phyloP scores from a whole-genome alignment of 1,284 basidiomycete species.

The Naganishia liquefaciens region DNA sequence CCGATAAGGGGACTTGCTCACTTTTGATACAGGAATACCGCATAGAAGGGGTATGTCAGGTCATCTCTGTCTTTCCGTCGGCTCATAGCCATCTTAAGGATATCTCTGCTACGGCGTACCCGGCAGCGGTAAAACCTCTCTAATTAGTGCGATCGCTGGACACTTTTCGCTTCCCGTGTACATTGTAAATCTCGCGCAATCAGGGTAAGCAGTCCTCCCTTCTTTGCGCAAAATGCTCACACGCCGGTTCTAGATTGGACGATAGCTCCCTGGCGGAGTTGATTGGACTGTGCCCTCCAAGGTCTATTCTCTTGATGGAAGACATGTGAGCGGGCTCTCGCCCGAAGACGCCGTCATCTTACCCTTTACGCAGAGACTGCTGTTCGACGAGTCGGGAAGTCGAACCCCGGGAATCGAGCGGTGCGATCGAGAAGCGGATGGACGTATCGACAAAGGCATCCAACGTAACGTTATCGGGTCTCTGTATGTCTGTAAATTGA shows the following conservation, averaged over 20 bases:
- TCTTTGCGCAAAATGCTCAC: not conserved
- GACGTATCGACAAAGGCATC: conserved; percentile 44
- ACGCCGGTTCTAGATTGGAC: conserved; percentile 56
- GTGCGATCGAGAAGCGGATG: conserved; percentile 38
- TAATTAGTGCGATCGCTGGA: conserved; percentile 72
- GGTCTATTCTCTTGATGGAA: conserved; percentile 75
- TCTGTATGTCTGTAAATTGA: conserved; percentile 48
- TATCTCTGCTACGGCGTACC: conserved; percentile 73
- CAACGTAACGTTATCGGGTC: conserved; percentile 67
- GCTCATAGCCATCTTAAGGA: conserved; percentile 51
- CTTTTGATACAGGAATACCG: conserved; percentile 34
- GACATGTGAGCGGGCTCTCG: conserved; percentile 54
- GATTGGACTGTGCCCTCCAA: conserved; percentile 65
- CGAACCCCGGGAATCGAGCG: conserved; percentile 31
- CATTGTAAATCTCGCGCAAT: conserved; percentile 69
- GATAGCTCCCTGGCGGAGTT: conserved; percentile 64
- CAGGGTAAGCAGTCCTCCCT: conserved; percentile 54
- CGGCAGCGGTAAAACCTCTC: conserved; percentile 76
- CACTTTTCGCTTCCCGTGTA: conserved; percentile 73
- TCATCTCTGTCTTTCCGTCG: not conserved
- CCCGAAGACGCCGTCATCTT: not conserved
- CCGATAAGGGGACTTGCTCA: not conserved
- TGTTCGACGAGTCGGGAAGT: conserved; percentile 42
- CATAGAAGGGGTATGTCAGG: conserved; percentile 35
- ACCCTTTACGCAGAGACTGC: conserved; percentile 36